Percentiles rank a stretch among this genome's conserved stretches.
These are phyloP conservation scores for Aspergillus homomorphus DNA, from an alignment of 495 filamentous ascomycete species.

Conservation along the genomic window DNA sequence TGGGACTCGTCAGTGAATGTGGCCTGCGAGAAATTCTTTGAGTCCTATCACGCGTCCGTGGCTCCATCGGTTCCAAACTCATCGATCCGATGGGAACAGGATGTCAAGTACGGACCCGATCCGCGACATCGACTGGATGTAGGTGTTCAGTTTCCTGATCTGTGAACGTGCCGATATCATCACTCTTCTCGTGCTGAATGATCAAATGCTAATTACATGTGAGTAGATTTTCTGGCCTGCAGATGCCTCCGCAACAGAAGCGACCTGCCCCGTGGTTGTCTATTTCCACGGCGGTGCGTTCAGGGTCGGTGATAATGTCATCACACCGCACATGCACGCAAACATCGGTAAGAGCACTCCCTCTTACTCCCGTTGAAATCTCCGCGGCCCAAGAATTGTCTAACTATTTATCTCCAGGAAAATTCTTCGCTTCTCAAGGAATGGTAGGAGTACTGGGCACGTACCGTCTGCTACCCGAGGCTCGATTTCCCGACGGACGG, in stretches of 20 bases:
- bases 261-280: background rate
- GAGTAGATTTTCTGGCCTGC: slow-evolving; percentile 3
- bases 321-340: slow-evolving; percentile 4
- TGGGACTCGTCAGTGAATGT: slow-evolving; percentile 3
- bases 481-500: background rate
- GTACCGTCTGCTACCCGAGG: slow-evolving; percentile 6
- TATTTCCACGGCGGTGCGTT: slow-evolving; percentile 12
- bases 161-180: too few species aligned
- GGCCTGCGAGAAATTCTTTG: slow-evolving; percentile 2
- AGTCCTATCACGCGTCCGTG: background rate
- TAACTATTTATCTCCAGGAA: background rate
- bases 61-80: background rate
- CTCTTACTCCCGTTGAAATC: too few species aligned
- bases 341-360: slow-evolving; percentile 12
- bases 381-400: too few species aligned
- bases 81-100: background rate
- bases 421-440: slow-evolving; percentile 6
- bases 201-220: too few species aligned
- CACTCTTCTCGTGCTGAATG: too few species aligned
- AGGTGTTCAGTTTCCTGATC: background rate
- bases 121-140: slow-evolving; percentile 6
- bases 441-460: slow-evolving; percentile 3
- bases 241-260: too few species aligned
- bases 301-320: slow-evolving; percentile 6
- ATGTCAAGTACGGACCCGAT: slow-evolving; percentile 4